Base-by-base conservation (phyloP, 2,329 filamentous ascomycete genomes). In the Gaeumannomyces sp. region DNA sequence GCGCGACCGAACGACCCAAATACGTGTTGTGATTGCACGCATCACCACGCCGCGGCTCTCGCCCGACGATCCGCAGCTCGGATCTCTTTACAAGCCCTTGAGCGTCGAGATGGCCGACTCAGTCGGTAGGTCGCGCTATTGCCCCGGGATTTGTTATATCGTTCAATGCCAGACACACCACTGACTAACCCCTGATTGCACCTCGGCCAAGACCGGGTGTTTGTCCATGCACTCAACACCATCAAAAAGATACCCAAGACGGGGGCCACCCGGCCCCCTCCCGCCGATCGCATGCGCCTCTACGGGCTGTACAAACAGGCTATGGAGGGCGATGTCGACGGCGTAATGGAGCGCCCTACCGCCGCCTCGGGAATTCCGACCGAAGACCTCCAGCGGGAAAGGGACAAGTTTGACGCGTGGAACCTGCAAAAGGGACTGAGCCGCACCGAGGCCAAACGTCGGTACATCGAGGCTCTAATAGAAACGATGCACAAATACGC, bases 241-340 rank as follows among this genome's bases (percentile, higher is more conserved):
- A 94, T 99, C 72, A 97, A 97, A 79, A 96, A 96, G 79, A 96
- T 99, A 71, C 91, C 91, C 71, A 94, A 95, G 74, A 97, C 93
- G 25, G 94, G 95, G 68, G 92, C 92, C 63, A 88, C 92, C 68
- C 90, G 95, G 68, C 95, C 95, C 60, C 95, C 95, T 61, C 86
- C 93, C 2, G 81, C 85, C 67, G 93, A 96, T 73, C 89, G 95
- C 65, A 83, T 99, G 71, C 90, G 91, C 66, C 89, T 99, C 67
- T 99, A 99, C 89, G 95, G 95, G 69, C 84, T 99, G 70, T 99
- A 99, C 81, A 99, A 99, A 76, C 95, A 99, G 78, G 93, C 93
- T 68, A 98, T 98, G 95, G 93, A 99, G 80, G 95, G 95, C 61
- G 92, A 99, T 77, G 93, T 98, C 45, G 91, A 95, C 70, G 91